Evolutionary conservation across 2,329 filamentous ascomycete genomes (phyloP).

Genomic region (Fusarium pseudoanthophilum): DNA sequence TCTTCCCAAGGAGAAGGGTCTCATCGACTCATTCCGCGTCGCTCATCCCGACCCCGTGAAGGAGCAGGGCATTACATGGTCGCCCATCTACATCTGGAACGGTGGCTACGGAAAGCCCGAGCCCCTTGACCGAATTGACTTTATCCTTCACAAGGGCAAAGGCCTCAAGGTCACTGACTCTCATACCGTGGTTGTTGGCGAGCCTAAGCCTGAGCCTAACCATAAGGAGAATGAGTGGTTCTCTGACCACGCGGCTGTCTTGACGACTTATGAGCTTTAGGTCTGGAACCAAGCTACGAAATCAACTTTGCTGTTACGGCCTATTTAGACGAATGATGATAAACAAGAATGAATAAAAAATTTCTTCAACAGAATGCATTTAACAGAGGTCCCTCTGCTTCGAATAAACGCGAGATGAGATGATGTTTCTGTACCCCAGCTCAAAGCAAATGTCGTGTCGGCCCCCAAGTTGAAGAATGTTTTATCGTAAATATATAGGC

Average conservation of each 20-base stretch:
- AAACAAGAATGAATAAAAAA: conserved; percentile 3
- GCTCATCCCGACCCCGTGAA: conserved; percentile 50
- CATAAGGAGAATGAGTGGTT: conserved; percentile 55
- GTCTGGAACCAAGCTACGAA: not conserved
- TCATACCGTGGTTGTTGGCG: conserved; percentile 47
- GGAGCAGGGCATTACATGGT: conserved; percentile 54
- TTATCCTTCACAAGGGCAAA: conserved; percentile 54
- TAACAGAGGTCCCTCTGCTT: accelerated
- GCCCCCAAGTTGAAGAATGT: not conserved
- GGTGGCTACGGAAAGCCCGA: conserved; percentile 50
- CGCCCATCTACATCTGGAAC: conserved; percentile 52
- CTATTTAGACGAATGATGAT: conserved; percentile 13
- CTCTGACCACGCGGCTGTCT: conserved; percentile 53
- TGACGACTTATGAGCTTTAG: conserved; percentile 45
- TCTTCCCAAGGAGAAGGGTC: conserved; percentile 48
- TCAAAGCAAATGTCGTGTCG: not conserved
- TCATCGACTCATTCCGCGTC: conserved; percentile 55
- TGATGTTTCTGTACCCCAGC: not conserved
- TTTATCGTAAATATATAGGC: accelerated
- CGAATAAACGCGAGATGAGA: not conserved
- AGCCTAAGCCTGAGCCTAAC: conserved; percentile 49
- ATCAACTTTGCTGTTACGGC: not conserved
- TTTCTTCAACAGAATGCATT: not conserved
- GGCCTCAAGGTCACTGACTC: conserved; percentile 48
- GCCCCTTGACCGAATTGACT: conserved; percentile 56